Base-by-base conservation (phyloP, 352 stramenopile genomes). In the Globisporangium splendens region DNA sequence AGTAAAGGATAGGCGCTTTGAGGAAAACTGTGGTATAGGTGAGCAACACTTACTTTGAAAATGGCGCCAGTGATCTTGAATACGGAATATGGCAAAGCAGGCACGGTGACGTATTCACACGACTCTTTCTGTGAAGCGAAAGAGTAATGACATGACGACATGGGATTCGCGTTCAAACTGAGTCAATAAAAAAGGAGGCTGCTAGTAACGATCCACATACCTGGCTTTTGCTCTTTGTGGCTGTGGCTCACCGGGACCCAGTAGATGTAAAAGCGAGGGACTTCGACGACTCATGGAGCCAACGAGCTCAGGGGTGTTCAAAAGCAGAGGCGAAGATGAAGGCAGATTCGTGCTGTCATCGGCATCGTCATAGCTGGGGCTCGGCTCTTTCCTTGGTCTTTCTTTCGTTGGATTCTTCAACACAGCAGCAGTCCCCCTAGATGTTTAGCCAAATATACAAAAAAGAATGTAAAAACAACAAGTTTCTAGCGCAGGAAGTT, bases 71-170 rank as follows among this genome's bases (percentile, higher is more conserved):
- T 8, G 91, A 89, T 66, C 97, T 83, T 21, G 97, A 96, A 72
- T 99, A 99, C 0, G 97, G 96, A 39, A 99, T 97, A 66, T 99
- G 97, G 61, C 96, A 98, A 28, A 97, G 89, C 20, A 96, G 90
- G 69, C 96, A 99, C 1, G 95, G 94, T 47, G 63, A 95, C 50
- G 73, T 68, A 1, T 63, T 73, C 12, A 86, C 63, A 8, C 70
- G 72, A 49, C 33, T 82, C 54, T 70, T 75, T 49, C 80, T 88
- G 38, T 50, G 46, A 21, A 17, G 18, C 18, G 41, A 20, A 43
- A 42, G 17, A 0, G 42, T 57, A 20, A 54, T 17, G 43, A 54
- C 52, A 43, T 17, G 10, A 13, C 38, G 11, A 17, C 10, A 13
- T 43, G 38, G 10, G 38, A 43, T 43, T 10, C 11, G 8, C 38